Percentiles rank a stretch among this genome's conserved stretches.
phyloP scores from a whole-genome alignment of 176 grass and related monocot species.

The Thalia dealbata region DNA sequence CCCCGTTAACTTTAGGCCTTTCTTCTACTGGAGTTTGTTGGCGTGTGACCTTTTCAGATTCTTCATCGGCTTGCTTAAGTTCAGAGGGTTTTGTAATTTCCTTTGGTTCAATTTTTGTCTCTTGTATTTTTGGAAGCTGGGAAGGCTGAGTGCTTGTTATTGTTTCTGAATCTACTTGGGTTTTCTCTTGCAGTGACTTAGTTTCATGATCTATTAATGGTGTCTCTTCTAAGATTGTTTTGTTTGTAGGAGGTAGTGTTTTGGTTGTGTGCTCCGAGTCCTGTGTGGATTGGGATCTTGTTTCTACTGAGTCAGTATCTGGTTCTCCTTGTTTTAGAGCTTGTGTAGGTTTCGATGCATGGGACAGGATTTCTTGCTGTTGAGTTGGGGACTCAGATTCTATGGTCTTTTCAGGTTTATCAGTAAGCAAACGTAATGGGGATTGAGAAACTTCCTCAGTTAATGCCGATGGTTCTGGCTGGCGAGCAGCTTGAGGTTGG shows the following conservation, averaged over 20 bases:
- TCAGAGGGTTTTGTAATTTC: neutral
- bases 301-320: neutral
- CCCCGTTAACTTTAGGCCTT: neutral
- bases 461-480: neutral
- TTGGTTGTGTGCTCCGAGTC: neutral
- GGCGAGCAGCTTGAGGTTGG: neutral
- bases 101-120: neutral
- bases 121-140: constrained; percentile 11
- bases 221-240: neutral
- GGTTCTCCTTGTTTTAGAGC: neutral
- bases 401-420: neutral
- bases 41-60: neutral
- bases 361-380: neutral
- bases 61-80: neutral
- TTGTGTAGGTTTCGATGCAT: neutral
- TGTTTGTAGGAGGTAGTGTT: neutral
- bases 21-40: neutral
- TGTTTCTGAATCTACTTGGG: neutral
- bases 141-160: neutral
- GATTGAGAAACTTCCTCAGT: neutral
- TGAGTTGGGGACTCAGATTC: neutral
- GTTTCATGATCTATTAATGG: neutral
- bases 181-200: neutral
- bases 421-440: neutral
- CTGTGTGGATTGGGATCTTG: neutral